Percentiles rank a stretch among this genome's conserved stretches.
Evolutionary conservation across 306 rosid genomes (phyloP).

Genomic region (Vachellia collinsii): DNA sequence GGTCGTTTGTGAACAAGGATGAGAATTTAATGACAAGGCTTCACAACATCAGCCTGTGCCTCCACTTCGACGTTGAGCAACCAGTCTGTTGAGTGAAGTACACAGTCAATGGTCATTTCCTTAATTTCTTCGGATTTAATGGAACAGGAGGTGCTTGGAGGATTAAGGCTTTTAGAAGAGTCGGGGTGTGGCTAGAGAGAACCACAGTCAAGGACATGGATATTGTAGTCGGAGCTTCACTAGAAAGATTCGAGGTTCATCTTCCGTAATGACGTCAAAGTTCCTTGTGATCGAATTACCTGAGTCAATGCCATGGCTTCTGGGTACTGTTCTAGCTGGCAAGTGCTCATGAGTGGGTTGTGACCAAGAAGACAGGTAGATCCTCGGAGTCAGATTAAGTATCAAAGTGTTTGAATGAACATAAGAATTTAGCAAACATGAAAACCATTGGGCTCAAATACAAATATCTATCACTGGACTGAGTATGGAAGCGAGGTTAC

Average conservation of each 20-base stretch:
- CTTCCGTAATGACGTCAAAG: conserved; percentile 91
- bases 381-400: conserved; percentile 85
- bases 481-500: too few relatives aligned
- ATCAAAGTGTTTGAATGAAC: conserved; percentile 64
- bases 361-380: conserved; percentile 93
- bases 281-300: conserved; percentile 75
- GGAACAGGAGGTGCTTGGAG: too few relatives aligned
- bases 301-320: conserved; percentile 65
- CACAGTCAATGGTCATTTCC: conserved; percentile 50
- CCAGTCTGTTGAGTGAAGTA: too few relatives aligned
- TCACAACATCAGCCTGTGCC: conserved; percentile 88
- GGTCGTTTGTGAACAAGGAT: conserved; percentile 92
- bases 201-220: conserved; percentile 98
- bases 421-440: conserved; percentile 42
- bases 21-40: conserved; percentile 90
- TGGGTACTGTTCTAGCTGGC: conserved; percentile 81
- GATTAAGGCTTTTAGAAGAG: conserved; percentile 5
- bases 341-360: conserved; percentile 95
- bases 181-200: conserved; percentile 97
- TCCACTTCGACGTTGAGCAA: conserved; percentile 98
- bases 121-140: too few relatives aligned
- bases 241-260: conserved; percentile 91
- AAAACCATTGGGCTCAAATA: too few relatives aligned
- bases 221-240: conserved; percentile 73
- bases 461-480: too few relatives aligned